phyloP scores from a whole-genome alignment of 176 grass and related monocot species.

The Stipa capillata region DNA sequence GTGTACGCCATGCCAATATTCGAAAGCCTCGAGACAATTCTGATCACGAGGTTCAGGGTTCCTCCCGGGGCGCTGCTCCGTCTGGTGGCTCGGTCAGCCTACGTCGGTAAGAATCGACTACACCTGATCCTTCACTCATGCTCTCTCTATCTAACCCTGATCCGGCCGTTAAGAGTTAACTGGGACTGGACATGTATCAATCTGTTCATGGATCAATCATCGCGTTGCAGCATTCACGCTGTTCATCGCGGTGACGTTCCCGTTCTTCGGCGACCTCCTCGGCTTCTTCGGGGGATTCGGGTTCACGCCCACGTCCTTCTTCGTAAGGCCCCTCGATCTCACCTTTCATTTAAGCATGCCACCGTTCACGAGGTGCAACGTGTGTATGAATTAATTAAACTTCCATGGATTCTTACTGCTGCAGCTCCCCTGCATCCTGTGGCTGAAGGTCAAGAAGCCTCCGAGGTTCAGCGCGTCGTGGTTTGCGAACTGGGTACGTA shows the following conservation, averaged over 20 bases:
- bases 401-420: neutral
- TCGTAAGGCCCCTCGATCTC: conserved; percentile 39
- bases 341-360: neutral
- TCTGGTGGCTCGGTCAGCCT: conserved; percentile 46
- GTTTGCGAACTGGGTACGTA: conserved; percentile 52
- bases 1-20: conserved; percentile 78
- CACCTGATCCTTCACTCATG: too few relatives aligned
- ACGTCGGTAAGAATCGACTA: conserved; percentile 35
- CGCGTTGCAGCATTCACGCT: conserved; percentile 47
- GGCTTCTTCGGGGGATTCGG: conserved; percentile 87
- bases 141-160: too few relatives aligned
- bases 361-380: neutral
- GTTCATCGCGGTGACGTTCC: conserved; percentile 60
- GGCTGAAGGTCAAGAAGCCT: conserved; percentile 70
- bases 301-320: conserved; percentile 78
- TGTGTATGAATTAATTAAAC: neutral
- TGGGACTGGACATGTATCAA: too few relatives aligned
- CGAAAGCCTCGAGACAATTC: conserved; percentile 46
- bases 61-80: conserved; percentile 39
- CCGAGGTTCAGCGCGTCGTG: conserved; percentile 54
- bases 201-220: neutral
- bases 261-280: conserved; percentile 75
- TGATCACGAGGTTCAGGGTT: conserved; percentile 52
- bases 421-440: conserved; percentile 67
- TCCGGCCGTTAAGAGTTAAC: too few relatives aligned